Evolutionary conservation across 805 yeast species (phyloP).

Genomic region (Millerozyma miso): DNA sequence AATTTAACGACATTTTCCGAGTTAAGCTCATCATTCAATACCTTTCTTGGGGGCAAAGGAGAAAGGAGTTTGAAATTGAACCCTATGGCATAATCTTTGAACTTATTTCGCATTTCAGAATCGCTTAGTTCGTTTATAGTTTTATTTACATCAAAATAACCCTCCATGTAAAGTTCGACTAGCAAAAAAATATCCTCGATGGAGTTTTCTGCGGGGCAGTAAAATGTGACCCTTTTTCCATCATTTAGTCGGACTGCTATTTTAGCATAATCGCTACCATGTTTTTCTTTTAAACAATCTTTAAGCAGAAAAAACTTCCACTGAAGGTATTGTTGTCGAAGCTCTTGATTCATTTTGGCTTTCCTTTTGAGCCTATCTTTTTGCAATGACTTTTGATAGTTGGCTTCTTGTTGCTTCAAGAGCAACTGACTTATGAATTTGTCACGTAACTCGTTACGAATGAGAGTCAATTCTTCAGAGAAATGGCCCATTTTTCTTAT

Average conservation of each 20-base stretch:
- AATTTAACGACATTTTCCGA: slow-evolving; percentile 38
- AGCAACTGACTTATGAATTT: slow-evolving; percentile 53
- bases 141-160: slow-evolving; percentile 30
- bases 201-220: slow-evolving; percentile 25
- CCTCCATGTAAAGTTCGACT: slow-evolving; percentile 34
- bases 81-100: slow-evolving; percentile 19
- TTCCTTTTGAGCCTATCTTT: slow-evolving; percentile 55
- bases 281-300: slow-evolving; percentile 10
- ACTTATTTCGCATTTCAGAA: slow-evolving; percentile 18
- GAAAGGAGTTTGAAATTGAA: slow-evolving; percentile 31
- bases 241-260: slow-evolving; percentile 64
- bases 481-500: slow-evolving; percentile 49
- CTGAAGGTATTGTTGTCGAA: slow-evolving; percentile 36
- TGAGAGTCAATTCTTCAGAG: slow-evolving; percentile 54
- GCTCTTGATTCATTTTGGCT: slow-evolving; percentile 20
- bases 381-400: slow-evolving; percentile 66
- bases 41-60: slow-evolving; percentile 35
- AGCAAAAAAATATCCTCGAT: slow-evolving; percentile 31
- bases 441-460: slow-evolving; percentile 62
- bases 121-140: slow-evolving; percentile 15
- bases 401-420: slow-evolving; percentile 70
- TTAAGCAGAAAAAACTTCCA: slow-evolving; percentile 23
- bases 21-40: slow-evolving; percentile 21
- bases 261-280: slow-evolving; percentile 40
- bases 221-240: slow-evolving; percentile 52